A percentile compares a stretch with the other conserved stretches of the same genome.
phyloP scores from a whole-genome alignment of 768 basidiomycete species.

The Amanita rimosa region DNA sequence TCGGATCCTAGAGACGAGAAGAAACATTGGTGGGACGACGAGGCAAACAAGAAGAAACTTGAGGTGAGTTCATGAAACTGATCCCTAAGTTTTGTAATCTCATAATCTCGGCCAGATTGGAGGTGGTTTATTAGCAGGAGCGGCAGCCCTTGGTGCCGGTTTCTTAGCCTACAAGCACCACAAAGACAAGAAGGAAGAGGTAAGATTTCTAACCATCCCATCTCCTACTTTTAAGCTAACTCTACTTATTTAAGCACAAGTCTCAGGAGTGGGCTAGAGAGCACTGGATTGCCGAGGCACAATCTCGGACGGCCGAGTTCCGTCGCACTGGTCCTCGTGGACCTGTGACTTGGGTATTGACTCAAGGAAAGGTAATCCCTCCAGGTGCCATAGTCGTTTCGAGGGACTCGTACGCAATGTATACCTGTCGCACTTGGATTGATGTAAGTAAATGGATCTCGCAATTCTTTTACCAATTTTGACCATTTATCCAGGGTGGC shows the following conservation, averaged over 20 bases:
- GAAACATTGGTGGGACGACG: slow-evolving; percentile 44
- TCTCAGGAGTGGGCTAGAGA: slow-evolving; percentile 35
- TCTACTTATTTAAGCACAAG: slow-evolving; percentile 27
- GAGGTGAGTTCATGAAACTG: slow-evolving; percentile 24
- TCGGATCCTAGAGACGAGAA: slow-evolving; percentile 23
- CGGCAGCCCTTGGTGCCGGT: slow-evolving; percentile 41
- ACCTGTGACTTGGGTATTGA: slow-evolving; percentile 54
- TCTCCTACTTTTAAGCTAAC: not conserved
- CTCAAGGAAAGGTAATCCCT: slow-evolving; percentile 49
- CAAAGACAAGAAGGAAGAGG: slow-evolving; percentile 47
- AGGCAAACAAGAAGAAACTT: slow-evolving; percentile 45
- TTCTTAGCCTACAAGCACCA: slow-evolving; percentile 41
- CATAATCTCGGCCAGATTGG: slow-evolving; percentile 34
- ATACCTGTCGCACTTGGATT: slow-evolving; percentile 46
- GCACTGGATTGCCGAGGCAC: slow-evolving; percentile 49
- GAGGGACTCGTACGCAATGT: slow-evolving; percentile 40
- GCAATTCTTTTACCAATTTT: not conserved
- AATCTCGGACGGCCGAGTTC: slow-evolving; percentile 39
- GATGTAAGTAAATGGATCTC: slow-evolving; percentile 30
- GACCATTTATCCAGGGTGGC: slow-evolving; percentile 29
- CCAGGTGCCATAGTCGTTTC: slow-evolving; percentile 44
- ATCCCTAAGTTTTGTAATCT: slow-evolving; percentile 2
- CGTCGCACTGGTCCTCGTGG: slow-evolving; percentile 27
- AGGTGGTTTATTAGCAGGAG: slow-evolving; percentile 48
- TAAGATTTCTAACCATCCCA: slow-evolving; percentile 11